Evolutionary conservation across 495 filamentous ascomycete genomes (phyloP), one percentile per base, ranked within the genome.

Genomic region (Neurospora sp.): DNA sequence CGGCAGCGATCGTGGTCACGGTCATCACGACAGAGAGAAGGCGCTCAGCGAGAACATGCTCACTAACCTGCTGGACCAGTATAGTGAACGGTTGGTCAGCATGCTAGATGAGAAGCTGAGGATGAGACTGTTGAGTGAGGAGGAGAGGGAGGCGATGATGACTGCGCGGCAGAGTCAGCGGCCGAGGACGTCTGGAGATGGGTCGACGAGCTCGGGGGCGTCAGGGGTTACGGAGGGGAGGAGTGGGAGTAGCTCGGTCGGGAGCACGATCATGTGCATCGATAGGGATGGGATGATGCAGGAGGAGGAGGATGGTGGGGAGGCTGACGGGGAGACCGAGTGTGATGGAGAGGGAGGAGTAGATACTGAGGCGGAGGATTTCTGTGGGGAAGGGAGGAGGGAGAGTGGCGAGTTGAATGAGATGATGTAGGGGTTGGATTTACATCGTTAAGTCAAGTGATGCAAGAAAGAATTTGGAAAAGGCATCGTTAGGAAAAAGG

Each of bases 41-140:
- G 80, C 83, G 23, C 79, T 91, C 70, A 88, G 86, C 75, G 90
- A 92, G 77, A 83, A 82, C 9, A 82, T 88, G 70, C 86, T 93
- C 76, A 88, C 83, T 35, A 88, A 89, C 66, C 77, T 93, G 46
- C 83, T 94, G 14, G 92, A 93, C 77, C 86, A 91, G 78, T 93
- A 93, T 75, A 91, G 90, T 7, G 92, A 93, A 70, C 84, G 88
- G 72, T 80, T 93, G 42, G 88, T 93, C 23, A 88, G 83, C 72
- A 87, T 93, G 87, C 84, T 94, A 35, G 92, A 93, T 72, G 91
- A 93, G 80, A 90, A 89, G 78, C 84, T 93, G 41, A 76, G 85
- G 73, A 72, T 88, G 38, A 62, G 78, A 69, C 72, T 81, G 20
- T 74, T 77, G 49, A 79, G 76, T 39, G 79, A 81, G 40, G 79